These are phyloP conservation scores for Fusarium camptoceras DNA, from an alignment of 2,329 filamentous ascomycete species.

Conservation along the genomic window DNA sequence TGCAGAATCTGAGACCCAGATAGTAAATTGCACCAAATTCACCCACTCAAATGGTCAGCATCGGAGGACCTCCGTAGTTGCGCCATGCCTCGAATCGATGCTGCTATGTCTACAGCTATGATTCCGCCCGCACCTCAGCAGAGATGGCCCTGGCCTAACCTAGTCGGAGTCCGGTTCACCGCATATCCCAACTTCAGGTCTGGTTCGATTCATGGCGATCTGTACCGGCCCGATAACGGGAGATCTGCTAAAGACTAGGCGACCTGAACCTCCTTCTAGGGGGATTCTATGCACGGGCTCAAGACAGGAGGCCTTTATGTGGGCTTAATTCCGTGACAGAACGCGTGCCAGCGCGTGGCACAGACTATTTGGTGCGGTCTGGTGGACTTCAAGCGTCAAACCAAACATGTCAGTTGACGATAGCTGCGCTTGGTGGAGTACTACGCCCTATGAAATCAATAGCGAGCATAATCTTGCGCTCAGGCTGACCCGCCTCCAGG, in stretches of 20 bases:
- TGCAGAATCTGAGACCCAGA: neutral
- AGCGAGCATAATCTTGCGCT: constrained; percentile 33
- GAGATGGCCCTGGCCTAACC: constrained; percentile 10
- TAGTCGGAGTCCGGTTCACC: constrained; percentile 39
- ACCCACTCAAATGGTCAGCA: constrained; percentile 3
- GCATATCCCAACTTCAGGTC: constrained; percentile 38
- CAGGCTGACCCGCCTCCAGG: constrained; percentile 33
- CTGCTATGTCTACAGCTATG: neutral
- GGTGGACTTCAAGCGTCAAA: constrained; percentile 22
- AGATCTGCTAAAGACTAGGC: constrained; percentile 40
- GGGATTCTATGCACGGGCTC: constrained; percentile 22
- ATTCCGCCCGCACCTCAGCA: neutral
- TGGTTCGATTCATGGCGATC: constrained; percentile 34
- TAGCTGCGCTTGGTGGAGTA: constrained; percentile 22
- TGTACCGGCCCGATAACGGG: constrained; percentile 40
- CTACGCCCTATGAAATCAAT: constrained; percentile 8
- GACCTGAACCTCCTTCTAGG: constrained; percentile 21
- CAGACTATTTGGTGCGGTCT: constrained; percentile 30
- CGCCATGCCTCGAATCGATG: constrained; percentile 1
- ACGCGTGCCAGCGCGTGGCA: constrained; percentile 34
- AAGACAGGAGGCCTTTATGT: constrained; percentile 19
- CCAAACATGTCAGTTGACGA: constrained; percentile 44
- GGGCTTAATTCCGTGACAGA: constrained; percentile 26
- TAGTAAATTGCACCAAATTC: neutral
- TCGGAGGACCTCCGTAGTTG: constrained; percentile 13